Conservation (phyloP, 179 eudicot species). For the Spinacia oleracea region DNA sequence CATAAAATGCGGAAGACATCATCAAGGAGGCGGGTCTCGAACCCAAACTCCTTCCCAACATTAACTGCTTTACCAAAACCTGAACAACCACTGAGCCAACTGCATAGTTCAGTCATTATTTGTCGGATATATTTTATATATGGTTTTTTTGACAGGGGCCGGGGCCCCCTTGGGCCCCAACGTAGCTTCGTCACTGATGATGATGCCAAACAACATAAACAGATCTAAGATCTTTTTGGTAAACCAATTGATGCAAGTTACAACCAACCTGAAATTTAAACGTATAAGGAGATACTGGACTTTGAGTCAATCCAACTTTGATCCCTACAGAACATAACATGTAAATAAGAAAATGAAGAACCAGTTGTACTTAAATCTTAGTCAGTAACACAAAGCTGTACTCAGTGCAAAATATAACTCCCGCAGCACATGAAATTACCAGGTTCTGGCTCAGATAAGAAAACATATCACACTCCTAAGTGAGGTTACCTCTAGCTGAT, state of each 20-base stretch:
- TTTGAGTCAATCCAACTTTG: slow-evolving; percentile 20
- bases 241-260: background rate
- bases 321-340: slow-evolving; percentile 37
- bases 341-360: background rate
- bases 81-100: no score
- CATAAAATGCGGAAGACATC: no score
- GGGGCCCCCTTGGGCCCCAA: no score
- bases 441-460: slow-evolving; percentile 9
- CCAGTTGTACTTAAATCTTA: background rate
- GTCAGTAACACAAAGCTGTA: background rate
- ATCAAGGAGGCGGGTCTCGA: no score
- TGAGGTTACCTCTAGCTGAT: slow-evolving; percentile 31
- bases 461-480: background rate
- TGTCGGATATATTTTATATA: no score
- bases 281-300: slow-evolving; percentile 16
- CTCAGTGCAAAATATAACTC: slow-evolving; percentile 2
- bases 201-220: background rate
- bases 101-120: no score
- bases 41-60: no score
- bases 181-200: no score
- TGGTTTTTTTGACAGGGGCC: no score
- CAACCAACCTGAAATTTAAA: slow-evolving; percentile 29
- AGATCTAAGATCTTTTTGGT: background rate
- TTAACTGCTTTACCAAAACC: no score
- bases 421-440: background rate